Percentiles rank a stretch among this genome's conserved stretches.
Evolutionary conservation across 805 yeast species (phyloP).

Genomic region (Schwanniomyces sp.): DNA sequence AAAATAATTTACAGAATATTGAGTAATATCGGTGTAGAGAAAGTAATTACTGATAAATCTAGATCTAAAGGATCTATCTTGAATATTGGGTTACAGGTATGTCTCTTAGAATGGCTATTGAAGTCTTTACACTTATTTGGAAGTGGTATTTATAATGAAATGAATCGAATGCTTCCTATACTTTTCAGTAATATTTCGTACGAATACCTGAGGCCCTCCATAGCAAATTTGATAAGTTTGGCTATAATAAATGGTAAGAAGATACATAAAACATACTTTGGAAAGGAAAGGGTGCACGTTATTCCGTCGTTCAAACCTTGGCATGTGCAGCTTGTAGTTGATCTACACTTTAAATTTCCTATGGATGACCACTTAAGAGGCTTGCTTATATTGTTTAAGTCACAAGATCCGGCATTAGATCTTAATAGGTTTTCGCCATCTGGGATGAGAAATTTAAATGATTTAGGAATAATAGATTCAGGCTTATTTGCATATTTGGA

Average conservation of each 20-base stretch:
- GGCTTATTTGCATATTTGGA: constrained; percentile 26
- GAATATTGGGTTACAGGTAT: constrained; percentile 13
- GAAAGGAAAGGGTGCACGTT: constrained; percentile 6
- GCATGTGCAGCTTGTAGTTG: constrained; percentile 30
- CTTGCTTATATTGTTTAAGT: constrained; percentile 20
- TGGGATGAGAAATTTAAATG: constrained; percentile 6
- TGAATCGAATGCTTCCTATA: constrained; percentile 14
- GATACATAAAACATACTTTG: constrained; percentile 8
- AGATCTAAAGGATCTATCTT: constrained; percentile 12
- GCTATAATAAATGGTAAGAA: constrained; percentile 12
- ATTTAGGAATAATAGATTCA: constrained; percentile 19
- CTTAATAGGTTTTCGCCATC: constrained; percentile 8
- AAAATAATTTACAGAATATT: constrained; percentile 7
- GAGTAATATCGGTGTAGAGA: constrained; percentile 13
- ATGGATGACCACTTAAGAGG: constrained; percentile 24
- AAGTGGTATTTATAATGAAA: constrained; percentile 6
- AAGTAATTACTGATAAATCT: constrained; percentile 13
- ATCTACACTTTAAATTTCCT: constrained; percentile 29
- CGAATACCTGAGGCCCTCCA: constrained; percentile 22
- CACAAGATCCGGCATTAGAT: constrained; percentile 18
- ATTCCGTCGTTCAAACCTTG: constrained; percentile 18
- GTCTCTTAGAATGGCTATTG: constrained; percentile 22
- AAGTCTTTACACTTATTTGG: constrained; percentile 17
- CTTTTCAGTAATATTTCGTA: constrained; percentile 20
- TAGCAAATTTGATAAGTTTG: constrained; percentile 20